phyloP scores from a whole-genome alignment of 2,329 filamentous ascomycete species.

The Coleophoma cylindrospora region DNA sequence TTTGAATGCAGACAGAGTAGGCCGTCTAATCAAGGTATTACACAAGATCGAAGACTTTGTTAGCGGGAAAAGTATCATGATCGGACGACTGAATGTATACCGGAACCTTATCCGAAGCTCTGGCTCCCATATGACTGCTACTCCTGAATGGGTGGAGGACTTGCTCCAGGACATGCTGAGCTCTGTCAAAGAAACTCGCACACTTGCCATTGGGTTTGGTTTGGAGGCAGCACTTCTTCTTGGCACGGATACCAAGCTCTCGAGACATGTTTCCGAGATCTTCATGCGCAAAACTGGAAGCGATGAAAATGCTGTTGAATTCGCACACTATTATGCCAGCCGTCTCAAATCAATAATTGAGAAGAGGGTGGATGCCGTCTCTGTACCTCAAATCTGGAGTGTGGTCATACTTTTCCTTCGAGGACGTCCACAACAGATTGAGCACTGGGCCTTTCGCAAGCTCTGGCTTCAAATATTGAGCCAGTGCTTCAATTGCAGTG shows the following conservation, averaged over 20 bases:
- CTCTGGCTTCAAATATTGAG: conserved; percentile 78
- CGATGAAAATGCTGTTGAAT: conserved; percentile 37
- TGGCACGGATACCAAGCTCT: conserved; percentile 63
- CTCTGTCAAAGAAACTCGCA: conserved; percentile 69
- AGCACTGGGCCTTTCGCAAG: conserved; percentile 66
- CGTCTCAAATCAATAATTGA: conserved; percentile 66
- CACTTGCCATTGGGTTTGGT: conserved; percentile 69
- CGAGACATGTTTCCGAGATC: conserved; percentile 61
- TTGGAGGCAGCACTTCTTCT: conserved; percentile 64
- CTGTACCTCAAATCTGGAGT: conserved; percentile 87
- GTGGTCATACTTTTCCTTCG: conserved; percentile 74
- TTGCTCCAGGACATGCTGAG: conserved; percentile 80
- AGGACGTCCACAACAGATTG: conserved; percentile 49
- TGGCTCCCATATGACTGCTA: conserved; percentile 62
- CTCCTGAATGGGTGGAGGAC: conserved; percentile 76
- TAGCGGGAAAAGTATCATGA: conserved; percentile 75
- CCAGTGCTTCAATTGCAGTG: conserved; percentile 75
- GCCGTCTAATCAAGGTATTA: conserved; percentile 65
- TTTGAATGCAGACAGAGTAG: conserved; percentile 67
- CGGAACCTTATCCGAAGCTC: conserved; percentile 70
- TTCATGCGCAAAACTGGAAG: conserved; percentile 40
- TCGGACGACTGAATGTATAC: conserved; percentile 75
- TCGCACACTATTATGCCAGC: conserved; percentile 64
- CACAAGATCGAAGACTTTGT: conserved; percentile 69
- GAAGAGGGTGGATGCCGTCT: conserved; percentile 52